Evolutionary conservation across 345 rosid genomes (phyloP), one percentile per base, ranked within the genome.

Genomic region (Citrus trifoliata): DNA sequence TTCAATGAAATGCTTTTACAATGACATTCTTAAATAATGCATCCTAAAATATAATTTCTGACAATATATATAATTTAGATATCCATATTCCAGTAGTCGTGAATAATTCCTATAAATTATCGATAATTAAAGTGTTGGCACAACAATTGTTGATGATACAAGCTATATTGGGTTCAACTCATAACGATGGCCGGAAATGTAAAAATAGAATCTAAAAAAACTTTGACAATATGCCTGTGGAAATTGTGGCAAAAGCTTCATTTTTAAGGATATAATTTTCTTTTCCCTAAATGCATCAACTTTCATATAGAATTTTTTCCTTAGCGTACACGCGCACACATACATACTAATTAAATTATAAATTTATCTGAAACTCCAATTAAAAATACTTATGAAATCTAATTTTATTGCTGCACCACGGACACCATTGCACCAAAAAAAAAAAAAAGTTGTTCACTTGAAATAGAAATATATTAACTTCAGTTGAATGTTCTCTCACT

Each of bases 311-410:
- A 62, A 5, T 62, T 62, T 27, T 28, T 19, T 27, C 10, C 18
- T 28, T 4, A 0, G 40, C 7, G 0, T 0, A 0, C 1, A 0
- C 7, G 37, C 7, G 2, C 66, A 0, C 40, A 37, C 40, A 37
- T 0, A 37, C 3, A 28, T 14, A 13, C 6, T 24, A 1, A 61
- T 1, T 4, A 4, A 9, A 10, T 21, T 35, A 8, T 35, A 22
- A 19, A 66, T 67, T 21, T 67, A 37, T 22, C 32, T n/a, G 22
- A 42, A 42, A 27, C 40, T 51, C 38, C 53, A 4, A 4, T 51
- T 35, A 3, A 21, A 48, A 46, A 27, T 70, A 27, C 35, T 51
- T 70, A 2, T 5, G 5, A 16, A 70, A 46, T 70, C 14, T 4
- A 69, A 69, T 0, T 46, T 70, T 42, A 69, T 69, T 48, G 74